Percentiles rank a stretch among this genome's conserved stretches.
Conservation (phyloP, 1,284 basidiomycete genomes). For the Cutaneotrichosporon cavernicola region DNA sequence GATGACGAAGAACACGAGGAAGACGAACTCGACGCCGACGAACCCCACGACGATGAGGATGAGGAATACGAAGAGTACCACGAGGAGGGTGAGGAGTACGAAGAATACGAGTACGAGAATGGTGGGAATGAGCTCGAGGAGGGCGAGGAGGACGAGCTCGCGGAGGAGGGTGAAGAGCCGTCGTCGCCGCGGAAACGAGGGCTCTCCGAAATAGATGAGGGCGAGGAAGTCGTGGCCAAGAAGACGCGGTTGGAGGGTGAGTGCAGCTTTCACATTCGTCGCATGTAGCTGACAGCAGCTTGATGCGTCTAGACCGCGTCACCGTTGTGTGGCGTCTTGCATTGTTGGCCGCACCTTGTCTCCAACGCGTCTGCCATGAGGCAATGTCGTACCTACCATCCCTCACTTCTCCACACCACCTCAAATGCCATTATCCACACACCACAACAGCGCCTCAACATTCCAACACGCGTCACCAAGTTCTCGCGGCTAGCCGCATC, state of each 20-base stretch:
- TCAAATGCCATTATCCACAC: neutral
- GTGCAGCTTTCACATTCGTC: neutral
- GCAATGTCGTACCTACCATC: neutral
- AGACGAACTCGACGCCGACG: constrained; percentile 14
- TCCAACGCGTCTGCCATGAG: neutral
- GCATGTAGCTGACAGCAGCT: neutral
- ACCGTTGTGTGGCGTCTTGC: neutral
- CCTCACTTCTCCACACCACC: neutral
- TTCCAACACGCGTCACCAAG: too few species aligned
- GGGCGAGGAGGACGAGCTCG: constrained; percentile 7
- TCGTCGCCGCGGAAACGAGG: constrained; percentile 16
- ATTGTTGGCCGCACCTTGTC: neutral
- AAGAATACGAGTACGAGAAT: neutral
- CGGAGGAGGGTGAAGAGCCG: neutral
- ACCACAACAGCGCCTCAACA: neutral
- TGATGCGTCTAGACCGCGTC: neutral
- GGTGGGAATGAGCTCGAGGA: constrained; percentile 1
- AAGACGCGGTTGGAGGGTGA: constrained; percentile 20
- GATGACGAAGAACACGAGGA: constrained; percentile 10
- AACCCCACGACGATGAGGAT: neutral
- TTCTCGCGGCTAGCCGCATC: neutral
- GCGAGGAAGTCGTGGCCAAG: constrained; percentile 16
- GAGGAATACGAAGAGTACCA: constrained; percentile 10
- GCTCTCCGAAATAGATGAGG: constrained; percentile 12
- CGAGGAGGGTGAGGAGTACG: constrained; percentile 3